phyloP scores from a whole-genome alignment of 2,329 filamentous ascomycete genomes.

The Colletotrichum lupini region DNA sequence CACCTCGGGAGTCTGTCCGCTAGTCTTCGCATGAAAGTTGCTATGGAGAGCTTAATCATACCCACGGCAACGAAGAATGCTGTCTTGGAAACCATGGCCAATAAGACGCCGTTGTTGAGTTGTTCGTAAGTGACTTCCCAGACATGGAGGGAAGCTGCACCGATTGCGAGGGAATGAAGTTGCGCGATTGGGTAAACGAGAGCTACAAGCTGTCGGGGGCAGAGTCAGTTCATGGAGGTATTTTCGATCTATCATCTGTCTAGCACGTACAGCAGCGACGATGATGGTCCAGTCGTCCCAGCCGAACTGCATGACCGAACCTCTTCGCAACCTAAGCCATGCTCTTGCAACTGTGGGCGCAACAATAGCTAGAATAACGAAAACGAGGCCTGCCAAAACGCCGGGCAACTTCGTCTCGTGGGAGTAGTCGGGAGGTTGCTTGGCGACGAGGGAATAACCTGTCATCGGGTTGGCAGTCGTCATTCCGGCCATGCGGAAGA shows the following conservation, averaged over 20 bases:
- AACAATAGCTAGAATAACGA: slow-evolving; percentile 43
- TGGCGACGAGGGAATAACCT: slow-evolving; percentile 37
- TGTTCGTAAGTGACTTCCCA: slow-evolving; percentile 48
- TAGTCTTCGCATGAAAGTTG: slow-evolving; percentile 48
- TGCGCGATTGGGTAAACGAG: slow-evolving; percentile 43
- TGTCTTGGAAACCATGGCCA: slow-evolving; percentile 36
- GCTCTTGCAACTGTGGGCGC: slow-evolving; percentile 43
- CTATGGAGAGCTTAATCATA: slow-evolving; percentile 50
- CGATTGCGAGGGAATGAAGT: slow-evolving; percentile 41
- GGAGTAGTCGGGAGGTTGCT: slow-evolving; percentile 35
- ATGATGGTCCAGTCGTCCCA: slow-evolving; percentile 47
- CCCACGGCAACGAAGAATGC: slow-evolving; percentile 45
- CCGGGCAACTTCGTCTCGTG: slow-evolving; percentile 41
- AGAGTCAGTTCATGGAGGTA: slow-evolving; percentile 3
- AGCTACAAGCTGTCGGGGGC: slow-evolving; percentile 32
- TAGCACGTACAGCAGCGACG: slow-evolving; percentile 43
- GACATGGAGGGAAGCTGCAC: slow-evolving; percentile 41
- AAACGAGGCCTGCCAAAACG: slow-evolving; percentile 42
- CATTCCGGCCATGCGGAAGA: slow-evolving; percentile 29
- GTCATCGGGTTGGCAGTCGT: slow-evolving; percentile 36
- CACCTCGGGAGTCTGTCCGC: slow-evolving; percentile 42
- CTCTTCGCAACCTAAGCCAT: slow-evolving; percentile 36
- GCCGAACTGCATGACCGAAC: slow-evolving; percentile 44
- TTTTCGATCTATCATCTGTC: background rate
- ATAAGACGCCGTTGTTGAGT: slow-evolving; percentile 42